Evolutionary conservation across 805 yeast species (phyloP).

Genomic region (Starmerella scarabaei): DNA sequence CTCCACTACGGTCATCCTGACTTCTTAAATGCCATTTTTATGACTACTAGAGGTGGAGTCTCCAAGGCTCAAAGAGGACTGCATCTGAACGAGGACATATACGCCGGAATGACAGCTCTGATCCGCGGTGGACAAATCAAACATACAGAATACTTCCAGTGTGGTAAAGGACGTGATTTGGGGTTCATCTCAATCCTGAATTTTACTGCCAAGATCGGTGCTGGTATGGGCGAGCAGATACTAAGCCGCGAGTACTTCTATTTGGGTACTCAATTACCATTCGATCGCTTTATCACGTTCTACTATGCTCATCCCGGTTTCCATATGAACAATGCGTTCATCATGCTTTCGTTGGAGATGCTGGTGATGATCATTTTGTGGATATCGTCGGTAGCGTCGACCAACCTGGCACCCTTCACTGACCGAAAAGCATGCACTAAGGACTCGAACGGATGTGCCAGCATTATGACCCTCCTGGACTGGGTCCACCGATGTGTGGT

Average conservation of each 20-base stretch:
- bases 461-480: conserved; percentile 52
- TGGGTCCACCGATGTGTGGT: conserved; percentile 65
- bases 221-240: conserved; percentile 86
- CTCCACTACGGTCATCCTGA: conserved; percentile 83
- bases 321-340: conserved; percentile 66
- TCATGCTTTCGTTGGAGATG: conserved; percentile 54
- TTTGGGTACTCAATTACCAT: conserved; percentile 60
- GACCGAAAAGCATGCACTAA: conserved; percentile 46
- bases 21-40: conserved; percentile 57
- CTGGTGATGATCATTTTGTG: conserved; percentile 46
- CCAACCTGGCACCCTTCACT: conserved; percentile 48
- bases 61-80: conserved; percentile 75
- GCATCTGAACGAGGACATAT: conserved; percentile 73
- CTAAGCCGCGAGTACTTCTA: conserved; percentile 71
- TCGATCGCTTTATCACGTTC: conserved; percentile 66
- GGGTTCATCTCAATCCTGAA: conserved; percentile 74
- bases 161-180: conserved; percentile 78
- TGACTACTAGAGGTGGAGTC: conserved; percentile 79
- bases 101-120: conserved; percentile 73
- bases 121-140: conserved; percentile 72
- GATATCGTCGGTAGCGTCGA: conserved; percentile 50
- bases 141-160: conserved; percentile 71
- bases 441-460: conserved; percentile 56
- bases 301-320: conserved; percentile 82
- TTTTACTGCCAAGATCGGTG: conserved; percentile 74